Conservation (phyloP, 257 asterid species). For the Catharanthus roseus region DNA sequence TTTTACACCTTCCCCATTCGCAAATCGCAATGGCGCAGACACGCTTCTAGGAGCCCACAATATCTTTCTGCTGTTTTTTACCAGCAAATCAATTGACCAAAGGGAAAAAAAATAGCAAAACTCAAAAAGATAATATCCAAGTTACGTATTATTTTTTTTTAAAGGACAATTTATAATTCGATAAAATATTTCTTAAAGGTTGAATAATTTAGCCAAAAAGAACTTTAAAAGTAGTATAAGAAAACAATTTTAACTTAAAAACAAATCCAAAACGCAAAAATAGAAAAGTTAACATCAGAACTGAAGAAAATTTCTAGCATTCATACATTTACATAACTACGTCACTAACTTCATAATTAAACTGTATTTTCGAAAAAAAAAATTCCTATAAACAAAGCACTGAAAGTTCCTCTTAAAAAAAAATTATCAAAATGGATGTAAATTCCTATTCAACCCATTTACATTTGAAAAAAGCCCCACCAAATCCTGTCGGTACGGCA, state of each 20-base stretch:
- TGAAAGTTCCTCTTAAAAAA: not conserved
- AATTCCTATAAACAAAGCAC: not conserved
- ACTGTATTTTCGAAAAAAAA: not conserved
- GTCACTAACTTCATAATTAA: constrained; percentile 1
- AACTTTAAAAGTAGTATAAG: too few species aligned
- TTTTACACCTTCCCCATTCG: not conserved
- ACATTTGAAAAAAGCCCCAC: constrained; percentile 56
- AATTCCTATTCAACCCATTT: constrained; percentile 37
- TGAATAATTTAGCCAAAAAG: too few species aligned
- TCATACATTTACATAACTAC: too few species aligned
- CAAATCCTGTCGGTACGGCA: constrained; percentile 65
- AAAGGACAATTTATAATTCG: too few species aligned
- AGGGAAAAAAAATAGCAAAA: too few species aligned
- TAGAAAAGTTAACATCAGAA: too few species aligned
- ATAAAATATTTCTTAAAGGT: too few species aligned
- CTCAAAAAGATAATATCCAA: too few species aligned
- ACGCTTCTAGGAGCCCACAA: not conserved
- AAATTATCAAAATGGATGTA: constrained; percentile 13
- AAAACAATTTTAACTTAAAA: too few species aligned
- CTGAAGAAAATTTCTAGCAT: too few species aligned
- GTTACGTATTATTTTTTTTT: too few species aligned
- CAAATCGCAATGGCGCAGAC: constrained; percentile 1
- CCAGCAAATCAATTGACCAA: not conserved
- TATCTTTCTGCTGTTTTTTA: not conserved
- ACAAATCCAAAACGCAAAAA: too few species aligned